phyloP scores from a whole-genome alignment of 345 rosid species.

The Eutrema japonicum region DNA sequence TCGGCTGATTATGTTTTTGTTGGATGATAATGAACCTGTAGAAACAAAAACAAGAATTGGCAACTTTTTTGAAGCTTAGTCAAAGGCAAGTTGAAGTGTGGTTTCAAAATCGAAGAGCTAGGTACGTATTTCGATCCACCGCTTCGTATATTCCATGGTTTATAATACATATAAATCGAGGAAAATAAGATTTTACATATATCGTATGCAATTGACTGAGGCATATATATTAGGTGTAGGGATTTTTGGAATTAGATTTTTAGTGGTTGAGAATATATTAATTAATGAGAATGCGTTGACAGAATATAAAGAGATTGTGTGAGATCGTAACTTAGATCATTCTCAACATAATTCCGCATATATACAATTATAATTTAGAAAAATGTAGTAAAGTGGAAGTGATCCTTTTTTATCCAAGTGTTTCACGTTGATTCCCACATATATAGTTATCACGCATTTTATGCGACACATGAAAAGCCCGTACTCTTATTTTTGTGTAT shows the following conservation, averaged over 20 bases:
- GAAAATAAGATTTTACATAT: conserved; percentile 18
- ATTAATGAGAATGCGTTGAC: conserved; percentile 38
- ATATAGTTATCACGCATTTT: conserved; percentile 34
- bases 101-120: conserved; percentile 85
- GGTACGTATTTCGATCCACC: conserved; percentile 46
- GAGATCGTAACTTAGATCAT: conserved; percentile 34
- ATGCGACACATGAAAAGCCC: conserved; percentile 43
- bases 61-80: conserved; percentile 64
- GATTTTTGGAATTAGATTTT: conserved; percentile 15
- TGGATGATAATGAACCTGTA: conserved; percentile 25
- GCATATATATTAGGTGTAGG: conserved; percentile 13
- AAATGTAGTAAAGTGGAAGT: conserved; percentile 37
- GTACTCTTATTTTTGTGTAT: conserved; percentile 27
- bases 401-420: conserved; percentile 40
- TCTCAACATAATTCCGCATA: conserved; percentile 35
- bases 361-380: conserved; percentile 31
- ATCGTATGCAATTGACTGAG: neutral
- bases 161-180: conserved; percentile 15
- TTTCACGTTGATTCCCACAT: conserved; percentile 42
- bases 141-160: conserved; percentile 13
- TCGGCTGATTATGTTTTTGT: conserved; percentile 30
- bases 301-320: conserved; percentile 41
- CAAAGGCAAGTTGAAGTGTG: conserved; percentile 84
- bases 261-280: conserved; percentile 32
- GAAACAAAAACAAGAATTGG: conserved; percentile 67